A percentile compares a stretch with the other conserved stretches of the same genome.
Conservation (phyloP, 805 yeast species). For the Yarrowia divulgata region DNA sequence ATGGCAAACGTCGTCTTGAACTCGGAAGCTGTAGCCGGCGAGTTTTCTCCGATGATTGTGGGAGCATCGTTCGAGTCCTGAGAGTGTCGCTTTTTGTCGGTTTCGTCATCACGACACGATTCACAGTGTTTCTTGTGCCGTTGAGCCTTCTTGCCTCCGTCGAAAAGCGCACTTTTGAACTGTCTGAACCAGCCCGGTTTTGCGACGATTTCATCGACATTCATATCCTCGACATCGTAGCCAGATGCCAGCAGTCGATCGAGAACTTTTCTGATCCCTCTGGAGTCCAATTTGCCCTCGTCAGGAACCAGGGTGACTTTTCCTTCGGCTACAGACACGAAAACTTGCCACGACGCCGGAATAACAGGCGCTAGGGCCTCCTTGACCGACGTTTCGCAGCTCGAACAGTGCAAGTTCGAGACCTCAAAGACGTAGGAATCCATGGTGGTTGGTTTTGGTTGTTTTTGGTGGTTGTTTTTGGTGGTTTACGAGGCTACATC, state of each 20-base stretch:
- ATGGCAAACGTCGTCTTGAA: slow-evolving; percentile 45
- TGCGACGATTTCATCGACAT: slow-evolving; percentile 48
- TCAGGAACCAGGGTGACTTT: slow-evolving; percentile 34
- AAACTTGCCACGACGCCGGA: slow-evolving; percentile 31
- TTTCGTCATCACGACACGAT: slow-evolving; percentile 10
- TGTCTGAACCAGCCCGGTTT: slow-evolving; percentile 37
- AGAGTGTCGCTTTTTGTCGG: neutral
- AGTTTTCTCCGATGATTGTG: slow-evolving; percentile 13
- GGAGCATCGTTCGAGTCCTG: slow-evolving; percentile 11
- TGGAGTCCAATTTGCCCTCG: slow-evolving; percentile 24
- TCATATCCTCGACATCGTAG: slow-evolving; percentile 38
- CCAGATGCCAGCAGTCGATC: slow-evolving; percentile 24
- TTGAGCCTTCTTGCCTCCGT: slow-evolving; percentile 12
- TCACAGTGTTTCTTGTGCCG: slow-evolving; percentile 36
- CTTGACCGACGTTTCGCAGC: slow-evolving; percentile 29
- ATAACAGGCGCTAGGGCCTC: slow-evolving; percentile 24
- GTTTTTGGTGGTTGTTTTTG: too few relatives aligned
- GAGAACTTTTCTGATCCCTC: neutral
- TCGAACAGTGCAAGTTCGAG: slow-evolving; percentile 30
- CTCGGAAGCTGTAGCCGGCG: slow-evolving; percentile 6
- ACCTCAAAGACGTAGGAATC: slow-evolving; percentile 29
- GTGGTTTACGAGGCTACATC: slow-evolving; percentile 6
- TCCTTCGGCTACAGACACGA: slow-evolving; percentile 26
- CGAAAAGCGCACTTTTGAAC: slow-evolving; percentile 22
- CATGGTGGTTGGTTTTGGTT: neutral